A percentile compares a stretch with the other conserved stretches of the same genome.
Evolutionary conservation across 805 yeast species (phyloP).

Genomic region (Brettanomyces naardenensis): DNA sequence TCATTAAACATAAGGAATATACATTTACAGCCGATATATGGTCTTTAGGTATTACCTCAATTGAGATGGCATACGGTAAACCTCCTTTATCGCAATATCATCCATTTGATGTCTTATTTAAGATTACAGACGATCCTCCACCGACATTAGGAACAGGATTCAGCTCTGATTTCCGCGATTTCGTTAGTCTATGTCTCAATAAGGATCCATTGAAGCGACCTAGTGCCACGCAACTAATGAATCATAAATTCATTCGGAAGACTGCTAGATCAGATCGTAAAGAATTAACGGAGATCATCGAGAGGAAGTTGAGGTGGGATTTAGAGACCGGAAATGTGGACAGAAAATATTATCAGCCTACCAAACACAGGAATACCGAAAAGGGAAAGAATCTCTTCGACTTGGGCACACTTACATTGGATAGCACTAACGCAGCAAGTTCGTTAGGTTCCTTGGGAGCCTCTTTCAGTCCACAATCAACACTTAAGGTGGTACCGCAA

Average conservation of each 20-base stretch:
- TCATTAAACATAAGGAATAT: constrained; percentile 44
- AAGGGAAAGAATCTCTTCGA: constrained; percentile 6
- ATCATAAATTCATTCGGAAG: constrained; percentile 50
- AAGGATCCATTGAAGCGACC: constrained; percentile 66
- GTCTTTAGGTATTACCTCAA: constrained; percentile 75
- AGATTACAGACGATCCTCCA: constrained; percentile 41
- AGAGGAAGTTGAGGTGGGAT: constrained; percentile 37
- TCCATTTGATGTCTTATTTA: constrained; percentile 48
- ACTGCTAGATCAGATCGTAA: constrained; percentile 29
- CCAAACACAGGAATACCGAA: constrained; percentile 10
- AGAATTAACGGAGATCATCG: constrained; percentile 30
- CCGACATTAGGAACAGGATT: constrained; percentile 32
- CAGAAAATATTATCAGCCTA: constrained; percentile 28
- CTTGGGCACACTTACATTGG: constrained; percentile 8
- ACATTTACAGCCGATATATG: constrained; percentile 72
- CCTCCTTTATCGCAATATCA: constrained; percentile 57
- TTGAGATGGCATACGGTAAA: constrained; percentile 62
- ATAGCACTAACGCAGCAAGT: neutral
- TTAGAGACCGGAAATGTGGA: constrained; percentile 22
- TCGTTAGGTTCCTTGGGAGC: neutral
- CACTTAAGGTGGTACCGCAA: constrained; percentile 11
- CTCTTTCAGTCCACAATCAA: neutral
- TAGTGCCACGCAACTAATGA: constrained; percentile 50
- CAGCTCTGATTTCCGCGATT: constrained; percentile 46
- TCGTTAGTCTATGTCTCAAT: constrained; percentile 61